Conservation (phyloP, 129 eudicot genomes). For the Flaveria ramosissima region DNA sequence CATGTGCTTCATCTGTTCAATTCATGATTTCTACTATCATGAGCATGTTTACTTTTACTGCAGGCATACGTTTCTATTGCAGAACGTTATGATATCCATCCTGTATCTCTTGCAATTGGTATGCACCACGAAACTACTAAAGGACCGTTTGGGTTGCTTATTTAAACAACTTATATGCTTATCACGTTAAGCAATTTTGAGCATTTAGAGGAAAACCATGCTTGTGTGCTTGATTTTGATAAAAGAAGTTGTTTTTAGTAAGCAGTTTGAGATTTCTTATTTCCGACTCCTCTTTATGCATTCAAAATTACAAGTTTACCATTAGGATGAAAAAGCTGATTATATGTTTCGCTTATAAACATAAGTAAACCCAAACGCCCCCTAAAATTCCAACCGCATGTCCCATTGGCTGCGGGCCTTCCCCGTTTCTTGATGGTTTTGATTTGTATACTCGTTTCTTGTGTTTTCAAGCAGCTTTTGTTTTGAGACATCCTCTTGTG, state of each 20-base stretch:
- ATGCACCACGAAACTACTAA: conserved; percentile 13
- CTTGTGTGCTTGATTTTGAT: not conserved
- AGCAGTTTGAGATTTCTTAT: too few relatives aligned
- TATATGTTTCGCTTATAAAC: not conserved
- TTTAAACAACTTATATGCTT: not conserved
- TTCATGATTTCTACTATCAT: too few relatives aligned
- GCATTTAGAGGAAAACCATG: not conserved
- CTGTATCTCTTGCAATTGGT: conserved; percentile 93
- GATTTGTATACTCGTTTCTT: conserved; percentile 14
- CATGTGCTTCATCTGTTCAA: not conserved
- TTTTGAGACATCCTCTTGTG: conserved; percentile 79
- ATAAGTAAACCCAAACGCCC: not conserved
- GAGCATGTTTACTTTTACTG: not conserved
- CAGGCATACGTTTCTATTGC: conserved; percentile 79
- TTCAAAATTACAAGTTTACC: not conserved
- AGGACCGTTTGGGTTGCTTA: not conserved
- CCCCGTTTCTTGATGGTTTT: conserved; percentile 16
- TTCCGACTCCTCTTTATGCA: too few relatives aligned
- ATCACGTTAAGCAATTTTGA: not conserved
- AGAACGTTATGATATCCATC: conserved; percentile 64
- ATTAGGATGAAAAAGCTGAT: not conserved
- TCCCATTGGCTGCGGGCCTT: too few relatives aligned
- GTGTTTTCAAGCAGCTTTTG: conserved; percentile 66
- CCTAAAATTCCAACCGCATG: too few relatives aligned
- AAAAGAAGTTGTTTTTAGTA: too few relatives aligned